A percentile compares a stretch with the other conserved stretches of the same genome.
Evolutionary conservation across 176 grass and related monocot genomes (phyloP).

Genomic region (Typha latifolia): DNA sequence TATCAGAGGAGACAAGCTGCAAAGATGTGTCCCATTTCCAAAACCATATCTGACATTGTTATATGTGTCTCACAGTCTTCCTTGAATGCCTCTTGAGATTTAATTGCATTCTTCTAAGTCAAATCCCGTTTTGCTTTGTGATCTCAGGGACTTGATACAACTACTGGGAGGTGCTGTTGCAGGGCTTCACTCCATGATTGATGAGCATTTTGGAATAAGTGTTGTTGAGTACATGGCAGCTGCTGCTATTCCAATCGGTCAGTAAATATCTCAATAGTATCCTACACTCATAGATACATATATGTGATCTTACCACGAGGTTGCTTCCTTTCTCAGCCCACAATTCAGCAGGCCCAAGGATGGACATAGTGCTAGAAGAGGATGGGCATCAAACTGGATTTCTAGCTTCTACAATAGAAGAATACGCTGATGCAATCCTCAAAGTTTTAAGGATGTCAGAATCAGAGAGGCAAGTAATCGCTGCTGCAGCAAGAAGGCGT

Average conservation of each 20-base stretch:
- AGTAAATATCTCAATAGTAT: constrained; percentile 5
- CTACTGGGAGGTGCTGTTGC: constrained; percentile 68
- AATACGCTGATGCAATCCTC: constrained; percentile 60
- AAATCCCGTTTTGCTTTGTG: constrained; percentile 17
- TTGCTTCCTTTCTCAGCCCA: constrained; percentile 37
- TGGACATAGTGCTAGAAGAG: constrained; percentile 90
- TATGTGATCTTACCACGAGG: not conserved
- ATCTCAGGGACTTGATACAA: constrained; percentile 54
- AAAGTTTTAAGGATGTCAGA: constrained; percentile 60
- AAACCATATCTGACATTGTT: too few relatives aligned
- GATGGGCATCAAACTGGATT: constrained; percentile 56
- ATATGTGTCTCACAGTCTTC: not conserved
- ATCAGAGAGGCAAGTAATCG: constrained; percentile 53
- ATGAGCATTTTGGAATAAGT: constrained; percentile 95
- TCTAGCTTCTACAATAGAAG: constrained; percentile 58
- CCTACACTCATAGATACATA: not conserved
- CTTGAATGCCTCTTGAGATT: not conserved
- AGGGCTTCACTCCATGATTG: constrained; percentile 91
- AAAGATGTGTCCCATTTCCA: too few relatives aligned
- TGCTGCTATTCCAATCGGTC: constrained; percentile 89
- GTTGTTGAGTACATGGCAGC: constrained; percentile 98
- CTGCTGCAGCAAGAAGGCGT: constrained; percentile 52
- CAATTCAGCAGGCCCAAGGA: constrained; percentile 86
- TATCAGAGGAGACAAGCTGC: too few relatives aligned
- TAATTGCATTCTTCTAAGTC: not conserved